These are phyloP conservation scores for Pluteus cervinus DNA, from an alignment of 768 basidiomycete species.

Conservation along the genomic window DNA sequence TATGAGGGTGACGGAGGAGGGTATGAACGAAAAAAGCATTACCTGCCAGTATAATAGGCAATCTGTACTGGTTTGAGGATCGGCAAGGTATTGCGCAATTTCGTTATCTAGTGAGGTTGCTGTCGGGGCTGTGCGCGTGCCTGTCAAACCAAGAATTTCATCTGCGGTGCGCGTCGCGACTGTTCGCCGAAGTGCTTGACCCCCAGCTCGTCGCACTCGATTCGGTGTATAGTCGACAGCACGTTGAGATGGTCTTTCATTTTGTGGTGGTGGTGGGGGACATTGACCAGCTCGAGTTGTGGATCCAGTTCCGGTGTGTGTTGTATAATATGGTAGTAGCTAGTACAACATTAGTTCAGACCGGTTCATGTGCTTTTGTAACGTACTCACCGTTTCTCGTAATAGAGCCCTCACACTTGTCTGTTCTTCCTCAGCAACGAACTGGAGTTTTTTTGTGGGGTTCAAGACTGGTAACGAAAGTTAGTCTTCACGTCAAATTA, in stretches of 20 bases:
- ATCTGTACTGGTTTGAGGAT: conserved; percentile 5
- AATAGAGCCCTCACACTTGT: background rate
- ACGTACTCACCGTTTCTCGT: background rate
- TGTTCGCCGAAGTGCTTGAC: background rate
- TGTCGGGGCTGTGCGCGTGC: conserved; percentile 1
- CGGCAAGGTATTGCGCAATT: conserved; percentile 12
- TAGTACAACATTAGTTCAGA: no score
- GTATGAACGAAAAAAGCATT: background rate
- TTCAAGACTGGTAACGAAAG: conserved; percentile 9
- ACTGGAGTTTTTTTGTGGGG: conserved; percentile 10
- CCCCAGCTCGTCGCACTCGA: background rate
- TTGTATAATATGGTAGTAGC: no score
- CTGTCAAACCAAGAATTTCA: no score
- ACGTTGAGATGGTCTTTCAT: no score
- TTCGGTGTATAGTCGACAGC: no score
- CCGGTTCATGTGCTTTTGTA: background rate
- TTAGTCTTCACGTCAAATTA: background rate
- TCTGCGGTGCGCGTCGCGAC: background rate
- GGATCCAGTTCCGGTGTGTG: no score
- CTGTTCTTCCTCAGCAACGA: background rate
- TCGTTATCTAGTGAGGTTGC: conserved; percentile 11
- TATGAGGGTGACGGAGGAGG: background rate
- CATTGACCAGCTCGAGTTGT: no score
- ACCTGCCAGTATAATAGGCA: conserved; percentile 17
- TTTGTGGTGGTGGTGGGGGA: no score